Evolutionary conservation across 345 rosid species (phyloP).

Genomic region (Boechera divaricarpa): DNA sequence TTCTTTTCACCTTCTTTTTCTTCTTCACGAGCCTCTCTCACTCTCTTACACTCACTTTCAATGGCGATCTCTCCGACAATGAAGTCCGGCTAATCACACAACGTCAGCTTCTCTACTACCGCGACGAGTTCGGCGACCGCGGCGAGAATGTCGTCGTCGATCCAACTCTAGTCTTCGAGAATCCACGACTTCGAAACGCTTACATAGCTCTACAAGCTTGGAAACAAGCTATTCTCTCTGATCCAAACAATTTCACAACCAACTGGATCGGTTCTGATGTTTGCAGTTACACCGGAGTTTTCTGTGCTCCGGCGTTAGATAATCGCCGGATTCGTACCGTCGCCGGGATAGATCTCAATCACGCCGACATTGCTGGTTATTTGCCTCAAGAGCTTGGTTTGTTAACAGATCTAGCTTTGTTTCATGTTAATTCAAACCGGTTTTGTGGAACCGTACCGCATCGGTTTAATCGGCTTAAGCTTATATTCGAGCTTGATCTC

Average conservation of each 20-base stretch:
- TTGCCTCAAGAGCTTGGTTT: conserved; percentile 83
- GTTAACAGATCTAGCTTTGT: conserved; percentile 76
- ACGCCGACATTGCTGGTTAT: conserved; percentile 81
- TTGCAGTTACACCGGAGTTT: conserved; percentile 65
- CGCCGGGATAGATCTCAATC: conserved; percentile 90
- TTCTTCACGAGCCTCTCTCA: conserved; percentile 37
- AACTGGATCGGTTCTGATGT: conserved; percentile 72
- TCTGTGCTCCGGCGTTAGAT: conserved; percentile 68
- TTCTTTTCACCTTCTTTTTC: conserved; percentile 30
- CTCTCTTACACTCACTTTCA: conserved; percentile 43
- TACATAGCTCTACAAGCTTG: conserved; percentile 88
- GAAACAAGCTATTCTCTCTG: conserved; percentile 88
- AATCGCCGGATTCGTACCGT: conserved; percentile 61
- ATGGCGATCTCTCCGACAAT: conserved; percentile 58
- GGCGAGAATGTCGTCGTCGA: conserved; percentile 76
- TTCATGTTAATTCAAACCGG: conserved; percentile 83
- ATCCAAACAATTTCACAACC: conserved; percentile 62
- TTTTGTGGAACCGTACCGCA: conserved; percentile 80
- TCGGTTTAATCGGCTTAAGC: conserved; percentile 60
- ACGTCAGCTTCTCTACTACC: conserved; percentile 93
- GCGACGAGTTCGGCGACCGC: conserved; percentile 83
- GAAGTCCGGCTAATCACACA: conserved; percentile 62
- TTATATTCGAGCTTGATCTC: conserved; percentile 73
- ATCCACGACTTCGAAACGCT: conserved; percentile 61
- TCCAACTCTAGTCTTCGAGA: conserved; percentile 70